These are phyloP conservation scores for Chrysanthemum seticuspe DNA, from an alignment of 129 eudicot species.

Conservation along the genomic window DNA sequence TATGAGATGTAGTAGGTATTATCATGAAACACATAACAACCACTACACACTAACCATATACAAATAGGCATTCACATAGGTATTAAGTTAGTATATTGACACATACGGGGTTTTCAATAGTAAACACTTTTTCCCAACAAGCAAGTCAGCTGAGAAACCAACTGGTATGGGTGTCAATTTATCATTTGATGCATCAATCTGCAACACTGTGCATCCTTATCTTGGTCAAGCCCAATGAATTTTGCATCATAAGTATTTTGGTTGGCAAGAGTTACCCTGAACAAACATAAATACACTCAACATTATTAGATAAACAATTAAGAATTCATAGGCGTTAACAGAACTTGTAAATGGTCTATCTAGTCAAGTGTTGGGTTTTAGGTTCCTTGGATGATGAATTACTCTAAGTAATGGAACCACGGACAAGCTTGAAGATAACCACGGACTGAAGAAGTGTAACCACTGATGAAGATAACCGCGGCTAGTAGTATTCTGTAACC, in stretches of 20 bases:
- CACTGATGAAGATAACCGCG: too few species aligned
- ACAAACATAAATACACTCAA: slow-evolving; percentile 23
- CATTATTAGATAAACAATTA: background rate
- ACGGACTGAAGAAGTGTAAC: too few species aligned
- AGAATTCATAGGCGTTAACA: slow-evolving; percentile 7
- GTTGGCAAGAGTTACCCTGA: slow-evolving; percentile 87
- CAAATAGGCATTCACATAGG: background rate
- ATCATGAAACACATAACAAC: too few species aligned
- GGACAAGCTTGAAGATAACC: too few species aligned
- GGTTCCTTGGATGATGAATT: too few species aligned
- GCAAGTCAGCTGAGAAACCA: slow-evolving; percentile 81
- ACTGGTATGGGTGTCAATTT: slow-evolving; percentile 79
- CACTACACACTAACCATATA: too few species aligned
- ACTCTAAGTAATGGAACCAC: too few species aligned
- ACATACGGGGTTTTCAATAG: slow-evolving; percentile 90
- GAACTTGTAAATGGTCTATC: background rate
- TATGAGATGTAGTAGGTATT: too few species aligned
- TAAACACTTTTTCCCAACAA: slow-evolving; percentile 87
- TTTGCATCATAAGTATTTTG: slow-evolving; percentile 75
- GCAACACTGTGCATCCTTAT: slow-evolving; percentile 75
- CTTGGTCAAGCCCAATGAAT: slow-evolving; percentile 86
- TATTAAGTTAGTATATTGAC: background rate
- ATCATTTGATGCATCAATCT: slow-evolving; percentile 59
- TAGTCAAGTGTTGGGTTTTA: too few species aligned
- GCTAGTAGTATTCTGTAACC: too few species aligned